phyloP scores from a whole-genome alignment of 176 grass and related monocot species.

The Ampelocalamus luodianensis region DNA sequence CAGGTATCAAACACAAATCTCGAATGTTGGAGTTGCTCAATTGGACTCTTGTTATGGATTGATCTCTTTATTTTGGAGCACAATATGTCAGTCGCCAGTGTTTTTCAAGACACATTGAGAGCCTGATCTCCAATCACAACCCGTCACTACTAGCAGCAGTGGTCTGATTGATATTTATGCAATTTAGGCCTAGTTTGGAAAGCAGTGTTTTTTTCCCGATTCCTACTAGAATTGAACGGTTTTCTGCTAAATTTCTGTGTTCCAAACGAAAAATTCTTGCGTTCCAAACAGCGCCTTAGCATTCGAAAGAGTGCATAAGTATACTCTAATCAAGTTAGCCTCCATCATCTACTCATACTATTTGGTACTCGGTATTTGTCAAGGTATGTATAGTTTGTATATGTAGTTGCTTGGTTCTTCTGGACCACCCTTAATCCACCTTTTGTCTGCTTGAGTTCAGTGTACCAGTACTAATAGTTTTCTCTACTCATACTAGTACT shows the following conservation, averaged over 20 bases:
- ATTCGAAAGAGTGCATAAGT: too few relatives aligned
- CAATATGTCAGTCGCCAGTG: too few relatives aligned
- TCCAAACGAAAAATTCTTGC: too few relatives aligned
- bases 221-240: too few relatives aligned
- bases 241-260: too few relatives aligned
- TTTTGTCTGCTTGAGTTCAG: slow-evolving; percentile 3
- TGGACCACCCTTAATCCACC: neutral
- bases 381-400: neutral
- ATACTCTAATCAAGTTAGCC: neutral
- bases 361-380: neutral
- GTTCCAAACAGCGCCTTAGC: too few relatives aligned
- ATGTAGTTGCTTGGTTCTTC: neutral
- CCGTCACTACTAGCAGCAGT: too few relatives aligned
- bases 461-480: neutral
- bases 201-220: too few relatives aligned
- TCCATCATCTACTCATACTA: neutral
- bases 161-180: too few relatives aligned
- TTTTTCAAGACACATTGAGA: too few relatives aligned
- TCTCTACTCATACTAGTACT: neutral
- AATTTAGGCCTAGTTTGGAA: too few relatives aligned
- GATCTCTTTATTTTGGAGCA: neutral
- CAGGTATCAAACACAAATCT: neutral
- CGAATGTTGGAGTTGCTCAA: neutral
- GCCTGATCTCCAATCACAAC: too few relatives aligned
- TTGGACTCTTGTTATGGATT: neutral